These are phyloP conservation scores for Aspergillus carlsbadensis DNA, from an alignment of 495 filamentous ascomycete genomes.

Conservation along the genomic window DNA sequence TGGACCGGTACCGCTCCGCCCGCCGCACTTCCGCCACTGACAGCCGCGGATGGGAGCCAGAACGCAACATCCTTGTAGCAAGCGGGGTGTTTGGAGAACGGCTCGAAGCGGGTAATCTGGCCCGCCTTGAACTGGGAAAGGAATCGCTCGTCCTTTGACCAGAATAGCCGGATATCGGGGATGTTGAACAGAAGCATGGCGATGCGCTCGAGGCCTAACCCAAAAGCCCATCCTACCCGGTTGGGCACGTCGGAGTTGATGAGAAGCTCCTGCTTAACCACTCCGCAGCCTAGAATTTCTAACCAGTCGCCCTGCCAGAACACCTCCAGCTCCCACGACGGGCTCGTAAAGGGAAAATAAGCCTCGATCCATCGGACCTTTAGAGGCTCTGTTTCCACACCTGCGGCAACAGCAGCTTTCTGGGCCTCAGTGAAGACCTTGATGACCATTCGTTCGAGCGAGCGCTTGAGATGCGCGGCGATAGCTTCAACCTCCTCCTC, in stretches of 20 bases:
- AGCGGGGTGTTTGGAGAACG: slow-evolving; percentile 85
- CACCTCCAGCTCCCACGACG: slow-evolving; percentile 94
- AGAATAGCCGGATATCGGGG: slow-evolving; percentile 96
- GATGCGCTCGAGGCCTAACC: slow-evolving; percentile 86
- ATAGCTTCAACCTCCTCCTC: slow-evolving; percentile 78
- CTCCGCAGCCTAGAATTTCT: slow-evolving; percentile 90
- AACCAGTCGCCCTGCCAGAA: slow-evolving; percentile 95
- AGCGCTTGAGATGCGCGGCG: slow-evolving; percentile 83
- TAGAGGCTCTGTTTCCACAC: slow-evolving; percentile 60
- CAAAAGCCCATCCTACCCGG: slow-evolving; percentile 93
- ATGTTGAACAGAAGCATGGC: slow-evolving; percentile 96
- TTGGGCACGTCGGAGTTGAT: slow-evolving; percentile 71
- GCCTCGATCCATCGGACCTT: slow-evolving; percentile 93
- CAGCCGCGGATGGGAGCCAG: slow-evolving; percentile 65
- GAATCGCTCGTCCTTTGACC: slow-evolving; percentile 83
- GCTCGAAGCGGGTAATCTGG: slow-evolving; percentile 67
- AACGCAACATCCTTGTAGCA: slow-evolving; percentile 92
- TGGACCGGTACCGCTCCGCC: slow-evolving; percentile 63
- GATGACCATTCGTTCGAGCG: slow-evolving; percentile 82
- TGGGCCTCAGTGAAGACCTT: slow-evolving; percentile 82
- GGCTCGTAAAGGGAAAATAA: slow-evolving; percentile 92
- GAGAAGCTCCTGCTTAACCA: slow-evolving; percentile 77
- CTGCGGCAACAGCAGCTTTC: slow-evolving; percentile 56
- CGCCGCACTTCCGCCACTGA: slow-evolving; percentile 47
- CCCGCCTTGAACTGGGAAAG: slow-evolving; percentile 73